phyloP scores from a whole-genome alignment of 2,329 filamentous ascomycete genomes.

The Curvularia spicifera region DNA sequence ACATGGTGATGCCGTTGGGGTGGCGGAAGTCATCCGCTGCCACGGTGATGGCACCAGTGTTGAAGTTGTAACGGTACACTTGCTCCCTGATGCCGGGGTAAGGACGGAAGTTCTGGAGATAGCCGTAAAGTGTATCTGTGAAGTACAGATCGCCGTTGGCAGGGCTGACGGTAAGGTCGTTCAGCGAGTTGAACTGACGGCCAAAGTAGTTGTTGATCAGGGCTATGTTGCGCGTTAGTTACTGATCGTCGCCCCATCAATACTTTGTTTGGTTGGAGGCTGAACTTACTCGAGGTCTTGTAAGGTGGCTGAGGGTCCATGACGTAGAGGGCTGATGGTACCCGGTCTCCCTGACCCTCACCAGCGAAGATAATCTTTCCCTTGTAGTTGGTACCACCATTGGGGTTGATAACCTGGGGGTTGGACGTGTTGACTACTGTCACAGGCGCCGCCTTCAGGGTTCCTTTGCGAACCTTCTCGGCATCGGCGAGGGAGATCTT shows the following conservation, averaged over 20 bases:
- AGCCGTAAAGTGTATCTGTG: slow-evolving; percentile 51
- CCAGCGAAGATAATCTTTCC: slow-evolving; percentile 36
- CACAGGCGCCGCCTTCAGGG: slow-evolving; percentile 26
- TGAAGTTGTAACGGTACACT: slow-evolving; percentile 52
- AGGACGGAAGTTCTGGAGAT: slow-evolving; percentile 33
- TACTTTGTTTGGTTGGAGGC: background rate
- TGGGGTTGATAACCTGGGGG: slow-evolving; percentile 36
- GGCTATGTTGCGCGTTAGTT: slow-evolving; percentile 20
- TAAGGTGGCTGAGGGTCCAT: slow-evolving; percentile 35
- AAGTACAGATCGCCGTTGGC: slow-evolving; percentile 55
- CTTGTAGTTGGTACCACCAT: slow-evolving; percentile 32
- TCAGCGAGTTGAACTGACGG: slow-evolving; percentile 51
- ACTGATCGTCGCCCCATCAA: no score
- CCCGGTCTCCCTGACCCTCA: slow-evolving; percentile 30
- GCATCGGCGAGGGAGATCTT: slow-evolving; percentile 35
- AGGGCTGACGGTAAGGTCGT: slow-evolving; percentile 50
- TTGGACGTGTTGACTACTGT: slow-evolving; percentile 33
- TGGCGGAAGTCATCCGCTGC: slow-evolving; percentile 50
- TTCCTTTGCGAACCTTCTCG: slow-evolving; percentile 33
- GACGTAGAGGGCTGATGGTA: slow-evolving; percentile 31
- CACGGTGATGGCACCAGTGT: slow-evolving; percentile 48
- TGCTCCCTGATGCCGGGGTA: slow-evolving; percentile 36
- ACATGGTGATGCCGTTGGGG: slow-evolving; percentile 53
- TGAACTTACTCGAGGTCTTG: slow-evolving; percentile 31
- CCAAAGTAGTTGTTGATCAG: slow-evolving; percentile 56